Evolutionary conservation across 805 yeast genomes (phyloP).

Genomic region (Candida insectalens): DNA sequence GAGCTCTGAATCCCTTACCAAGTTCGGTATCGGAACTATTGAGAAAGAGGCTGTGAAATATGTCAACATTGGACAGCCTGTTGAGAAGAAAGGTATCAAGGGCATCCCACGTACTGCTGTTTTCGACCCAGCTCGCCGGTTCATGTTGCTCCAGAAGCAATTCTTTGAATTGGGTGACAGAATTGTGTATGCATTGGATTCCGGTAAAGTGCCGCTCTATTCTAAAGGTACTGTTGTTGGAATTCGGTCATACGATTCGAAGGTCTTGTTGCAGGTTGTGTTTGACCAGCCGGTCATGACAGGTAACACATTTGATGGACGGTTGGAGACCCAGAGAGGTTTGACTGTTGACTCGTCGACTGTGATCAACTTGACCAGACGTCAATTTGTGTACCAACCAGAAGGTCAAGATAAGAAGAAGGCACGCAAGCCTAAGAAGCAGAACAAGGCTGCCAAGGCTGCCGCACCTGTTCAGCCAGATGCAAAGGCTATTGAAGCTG

Average conservation of each 20-base stretch:
- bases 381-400: constrained; percentile 70
- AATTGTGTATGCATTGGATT: constrained; percentile 71
- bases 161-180: constrained; percentile 82
- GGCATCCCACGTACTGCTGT: constrained; percentile 83
- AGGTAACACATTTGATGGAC: constrained; percentile 75
- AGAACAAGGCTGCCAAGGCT: not conserved
- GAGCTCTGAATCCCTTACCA: constrained; percentile 71
- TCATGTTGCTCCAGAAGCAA: constrained; percentile 64
- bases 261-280: constrained; percentile 61
- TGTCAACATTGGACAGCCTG: constrained; percentile 33
- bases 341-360: constrained; percentile 72
- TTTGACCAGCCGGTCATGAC: constrained; percentile 80
- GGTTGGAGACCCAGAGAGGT: constrained; percentile 72
- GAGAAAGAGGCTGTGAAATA: constrained; percentile 49
- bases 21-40: constrained; percentile 51
- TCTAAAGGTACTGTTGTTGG: constrained; percentile 87
- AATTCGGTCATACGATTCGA: constrained; percentile 44
- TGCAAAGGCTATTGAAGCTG: constrained; percentile 2
- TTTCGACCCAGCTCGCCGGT: constrained; percentile 64
- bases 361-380: constrained; percentile 65
- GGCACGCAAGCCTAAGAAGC: not conserved
- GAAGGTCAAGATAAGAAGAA: constrained; percentile 32
- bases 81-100: constrained; percentile 47
- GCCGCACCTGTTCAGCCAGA: not conserved
- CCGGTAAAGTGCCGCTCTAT: constrained; percentile 84